A percentile compares a stretch with the other conserved stretches of the same genome.
These are phyloP conservation scores for Brassica carinata DNA, from an alignment of 345 rosid species.

Conservation along the genomic window DNA sequence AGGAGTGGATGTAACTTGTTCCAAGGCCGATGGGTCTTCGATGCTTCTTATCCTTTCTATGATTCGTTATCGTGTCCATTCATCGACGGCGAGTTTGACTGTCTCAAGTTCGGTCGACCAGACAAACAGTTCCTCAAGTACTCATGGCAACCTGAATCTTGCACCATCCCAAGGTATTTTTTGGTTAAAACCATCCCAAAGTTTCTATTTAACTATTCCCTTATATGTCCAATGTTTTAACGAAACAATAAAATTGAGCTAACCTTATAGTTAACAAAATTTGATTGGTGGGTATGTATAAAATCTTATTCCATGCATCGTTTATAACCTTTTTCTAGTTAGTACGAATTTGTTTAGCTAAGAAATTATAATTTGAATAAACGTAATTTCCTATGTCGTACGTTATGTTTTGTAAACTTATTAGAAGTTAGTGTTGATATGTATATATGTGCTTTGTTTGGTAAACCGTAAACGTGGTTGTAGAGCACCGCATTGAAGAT, in stretches of 20 bases:
- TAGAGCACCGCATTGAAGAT: not conserved
- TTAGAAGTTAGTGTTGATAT: not conserved
- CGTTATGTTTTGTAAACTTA: not conserved
- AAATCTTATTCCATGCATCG: not conserved
- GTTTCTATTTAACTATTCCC: slow-evolving; percentile 24
- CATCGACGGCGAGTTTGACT: slow-evolving; percentile 77
- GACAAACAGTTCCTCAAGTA: slow-evolving; percentile 82
- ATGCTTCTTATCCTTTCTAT: slow-evolving; percentile 73
- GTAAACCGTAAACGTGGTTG: slow-evolving; percentile 1
- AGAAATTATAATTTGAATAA: not conserved
- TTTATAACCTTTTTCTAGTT: too few species aligned
- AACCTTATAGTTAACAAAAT: slow-evolving; percentile 11
- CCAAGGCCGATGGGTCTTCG: slow-evolving; percentile 72
- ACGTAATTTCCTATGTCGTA: not conserved
- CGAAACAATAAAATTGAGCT: not conserved
- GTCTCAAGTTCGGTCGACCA: slow-evolving; percentile 76
- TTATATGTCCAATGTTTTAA: slow-evolving; percentile 1
- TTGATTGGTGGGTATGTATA: not conserved
- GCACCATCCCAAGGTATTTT: slow-evolving; percentile 72
- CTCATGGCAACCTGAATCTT: slow-evolving; percentile 80
- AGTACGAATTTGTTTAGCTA: too few species aligned
- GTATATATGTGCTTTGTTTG: not conserved
- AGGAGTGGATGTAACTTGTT: slow-evolving; percentile 72
- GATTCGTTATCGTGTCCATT: slow-evolving; percentile 70
- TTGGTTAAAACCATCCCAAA: too few species aligned